These are phyloP conservation scores for Myrica gale DNA, from an alignment of 306 rosid species.

Conservation along the genomic window DNA sequence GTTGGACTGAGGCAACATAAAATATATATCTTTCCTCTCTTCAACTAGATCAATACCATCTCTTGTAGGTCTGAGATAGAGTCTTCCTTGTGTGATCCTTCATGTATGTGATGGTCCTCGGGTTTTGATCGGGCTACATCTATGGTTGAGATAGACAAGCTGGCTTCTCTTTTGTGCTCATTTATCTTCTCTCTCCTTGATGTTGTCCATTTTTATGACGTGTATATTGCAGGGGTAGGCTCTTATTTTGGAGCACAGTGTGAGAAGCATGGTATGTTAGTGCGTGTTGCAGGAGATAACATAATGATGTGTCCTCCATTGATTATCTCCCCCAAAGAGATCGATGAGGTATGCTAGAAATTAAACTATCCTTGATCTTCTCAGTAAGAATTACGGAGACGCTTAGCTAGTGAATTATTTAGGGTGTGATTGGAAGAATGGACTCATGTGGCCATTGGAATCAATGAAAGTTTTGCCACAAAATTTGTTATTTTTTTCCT, in stretches of 20 bases:
- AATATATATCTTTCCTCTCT: not conserved
- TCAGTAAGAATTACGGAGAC: constrained; percentile 12
- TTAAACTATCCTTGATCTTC: constrained; percentile 2
- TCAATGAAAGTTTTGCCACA: not conserved
- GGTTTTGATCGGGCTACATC: not conserved
- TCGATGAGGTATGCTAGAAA: constrained; percentile 66
- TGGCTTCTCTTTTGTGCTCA: constrained; percentile 12
- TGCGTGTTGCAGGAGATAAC: constrained; percentile 74
- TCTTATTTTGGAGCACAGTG: constrained; percentile 86
- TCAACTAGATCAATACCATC: not conserved
- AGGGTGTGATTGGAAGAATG: not conserved
- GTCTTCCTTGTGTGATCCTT: not conserved
- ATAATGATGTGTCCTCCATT: constrained; percentile 90
- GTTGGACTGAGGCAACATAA: not conserved
- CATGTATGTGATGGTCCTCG: not conserved
- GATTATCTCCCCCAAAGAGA: constrained; percentile 58
- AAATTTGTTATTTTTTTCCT: not conserved
- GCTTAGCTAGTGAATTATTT: not conserved
- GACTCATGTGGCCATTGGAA: not conserved
- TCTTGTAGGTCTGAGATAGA: not conserved
- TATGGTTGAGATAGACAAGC: not conserved
- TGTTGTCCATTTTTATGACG: constrained; percentile 6
- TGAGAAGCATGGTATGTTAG: constrained; percentile 73
- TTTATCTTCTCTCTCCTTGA: constrained; percentile 1
- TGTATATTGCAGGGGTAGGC: constrained; percentile 50